phyloP scores from a whole-genome alignment of 1,284 basidiomycete genomes.

The Ceratobasidium sp. region DNA sequence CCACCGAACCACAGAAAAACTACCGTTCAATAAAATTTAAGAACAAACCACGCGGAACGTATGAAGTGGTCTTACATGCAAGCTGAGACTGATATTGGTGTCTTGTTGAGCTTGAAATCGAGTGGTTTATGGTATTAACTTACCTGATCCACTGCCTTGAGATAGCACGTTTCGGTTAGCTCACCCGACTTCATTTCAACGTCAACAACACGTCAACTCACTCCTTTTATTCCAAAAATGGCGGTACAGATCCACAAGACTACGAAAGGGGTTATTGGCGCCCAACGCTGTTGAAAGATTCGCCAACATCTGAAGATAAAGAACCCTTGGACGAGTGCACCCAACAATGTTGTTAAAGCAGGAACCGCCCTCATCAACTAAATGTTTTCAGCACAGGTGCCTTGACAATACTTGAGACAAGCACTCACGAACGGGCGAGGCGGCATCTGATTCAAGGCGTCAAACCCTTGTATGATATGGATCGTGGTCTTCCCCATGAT shows the following conservation, averaged over 20 bases:
- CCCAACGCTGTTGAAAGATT: background rate
- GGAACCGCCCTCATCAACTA: background rate
- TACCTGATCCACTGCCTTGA: background rate
- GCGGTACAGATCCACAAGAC: background rate
- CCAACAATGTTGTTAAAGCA: background rate
- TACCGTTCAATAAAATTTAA: background rate
- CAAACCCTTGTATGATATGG: constrained; percentile 12
- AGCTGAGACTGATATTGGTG: background rate
- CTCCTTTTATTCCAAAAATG: constrained; percentile 3
- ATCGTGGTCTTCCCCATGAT: background rate
- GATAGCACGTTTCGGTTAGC: background rate
- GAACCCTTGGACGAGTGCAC: constrained; percentile 2
- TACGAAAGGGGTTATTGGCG: constrained; percentile 4
- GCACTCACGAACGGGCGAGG: constrained; percentile 3
- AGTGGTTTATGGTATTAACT: background rate
- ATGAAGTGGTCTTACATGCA: background rate
- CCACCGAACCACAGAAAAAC: constrained; percentile 10
- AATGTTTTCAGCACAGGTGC: background rate
- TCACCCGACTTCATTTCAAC: background rate
- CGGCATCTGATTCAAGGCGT: background rate
- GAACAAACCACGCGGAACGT: background rate
- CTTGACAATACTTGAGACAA: background rate
- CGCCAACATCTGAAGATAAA: constrained; percentile 23
- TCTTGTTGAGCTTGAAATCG: background rate
- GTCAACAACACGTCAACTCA: background rate